Evolutionary conservation across 2,329 filamentous ascomycete genomes (phyloP), one percentile per base, ranked within the genome.

Genomic region (Fusarium multiceps): DNA sequence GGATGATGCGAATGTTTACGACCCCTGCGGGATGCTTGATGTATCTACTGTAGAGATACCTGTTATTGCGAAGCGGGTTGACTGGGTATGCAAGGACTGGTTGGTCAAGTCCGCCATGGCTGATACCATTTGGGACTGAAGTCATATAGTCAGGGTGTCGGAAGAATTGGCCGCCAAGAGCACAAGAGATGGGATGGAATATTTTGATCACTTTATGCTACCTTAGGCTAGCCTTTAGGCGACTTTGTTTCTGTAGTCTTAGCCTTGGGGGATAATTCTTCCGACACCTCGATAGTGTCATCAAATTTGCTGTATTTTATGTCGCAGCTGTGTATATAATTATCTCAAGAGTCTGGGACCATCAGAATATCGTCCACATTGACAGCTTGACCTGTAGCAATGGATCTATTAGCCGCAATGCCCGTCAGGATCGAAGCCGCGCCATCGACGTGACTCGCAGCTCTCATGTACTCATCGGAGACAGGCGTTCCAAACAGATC

Each of bases 391-490:
- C 87, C 87, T 1, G 85, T 89, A 0, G 82, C 82, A 23, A 89
- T 87, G 1, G 86, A 88, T 62, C 79, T 80, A 58, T 89, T 89
- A 0, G 87, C 87, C 7, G 86, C 87, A 50, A 89, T 87, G 0
- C 87, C 88, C 0, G 87, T 89, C 59, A 89, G 66, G 34, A 89
- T 89, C 0, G 86, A 88, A 57, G 86, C 78, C 0, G 87, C 87
- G 0, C 88, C 88, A 63, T 89, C 87, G 6, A 89, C 72, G 72
- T 89, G 87, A 60, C 83, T 87, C 4, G 87, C 88, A 1, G 87
- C 87, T 2, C 87, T 80, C 77, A 72, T 71, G 83, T 83, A 83
- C 78, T 85, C 80, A 72, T 89, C 86, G 13, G 82, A 80, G 3
- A 82, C 81, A 0, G 82, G 80, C 66, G 84, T 82, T 0, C 87